Evolutionary conservation across 2,329 filamentous ascomycete genomes (phyloP).

Genomic region (Penicillium sp.): DNA sequence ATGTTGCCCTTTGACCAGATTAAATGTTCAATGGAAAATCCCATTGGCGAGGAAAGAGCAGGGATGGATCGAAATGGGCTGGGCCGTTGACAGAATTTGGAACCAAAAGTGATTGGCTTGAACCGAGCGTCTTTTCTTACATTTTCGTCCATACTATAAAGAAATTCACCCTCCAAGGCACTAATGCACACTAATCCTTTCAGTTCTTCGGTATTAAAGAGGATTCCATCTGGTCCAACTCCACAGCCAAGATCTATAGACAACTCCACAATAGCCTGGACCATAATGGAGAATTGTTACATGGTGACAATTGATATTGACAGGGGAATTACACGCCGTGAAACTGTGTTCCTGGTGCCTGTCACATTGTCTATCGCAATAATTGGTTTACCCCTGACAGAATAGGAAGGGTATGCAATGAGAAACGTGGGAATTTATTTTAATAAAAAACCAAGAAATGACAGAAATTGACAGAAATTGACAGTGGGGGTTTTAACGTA

Average conservation of each 20-base stretch:
- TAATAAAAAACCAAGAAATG: not conserved
- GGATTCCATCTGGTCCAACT: slow-evolving; percentile 2
- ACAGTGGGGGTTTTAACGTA: too few species aligned
- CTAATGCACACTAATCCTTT: not conserved
- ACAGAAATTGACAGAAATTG: not conserved
- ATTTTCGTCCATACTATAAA: not conserved
- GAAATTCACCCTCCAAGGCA: not conserved
- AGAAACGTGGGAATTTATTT: not conserved
- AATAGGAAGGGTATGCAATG: not conserved
- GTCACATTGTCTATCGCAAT: not conserved
- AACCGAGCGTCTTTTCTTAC: slow-evolving; percentile 1
- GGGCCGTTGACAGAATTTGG: slow-evolving; percentile 9
- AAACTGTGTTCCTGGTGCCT: not conserved
- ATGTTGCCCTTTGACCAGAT: not conserved
- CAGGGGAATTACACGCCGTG: not conserved
- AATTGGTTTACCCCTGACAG: slow-evolving; percentile 11
- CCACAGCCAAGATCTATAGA: slow-evolving; percentile 8
- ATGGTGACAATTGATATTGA: not conserved
- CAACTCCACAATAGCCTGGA: slow-evolving; percentile 14
- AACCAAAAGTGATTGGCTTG: slow-evolving; percentile 9
- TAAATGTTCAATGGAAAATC: not conserved
- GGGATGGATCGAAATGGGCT: slow-evolving; percentile 2
- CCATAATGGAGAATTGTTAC: slow-evolving; percentile 1
- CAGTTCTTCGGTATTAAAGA: not conserved
- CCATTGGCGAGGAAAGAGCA: slow-evolving; percentile 8